A percentile compares a stretch with the other conserved stretches of the same genome.
Evolutionary conservation across 2,329 filamentous ascomycete species (phyloP).

Genomic region (Ophiobolus disseminans): DNA sequence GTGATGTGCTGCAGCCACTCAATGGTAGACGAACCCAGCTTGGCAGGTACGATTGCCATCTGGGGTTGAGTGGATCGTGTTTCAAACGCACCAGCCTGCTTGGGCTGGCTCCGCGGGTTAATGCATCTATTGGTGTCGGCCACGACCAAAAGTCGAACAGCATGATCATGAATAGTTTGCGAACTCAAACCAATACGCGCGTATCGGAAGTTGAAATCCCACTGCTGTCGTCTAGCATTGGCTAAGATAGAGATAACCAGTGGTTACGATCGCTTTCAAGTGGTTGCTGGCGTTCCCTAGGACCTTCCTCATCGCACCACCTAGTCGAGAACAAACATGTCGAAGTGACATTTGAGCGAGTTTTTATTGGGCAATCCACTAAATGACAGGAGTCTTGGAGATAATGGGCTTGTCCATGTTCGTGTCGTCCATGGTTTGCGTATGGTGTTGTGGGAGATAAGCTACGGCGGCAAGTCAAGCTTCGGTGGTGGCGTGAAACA

Average conservation of each 20-base stretch:
- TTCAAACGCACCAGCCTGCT: slow-evolving; percentile 35
- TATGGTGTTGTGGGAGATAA: slow-evolving; percentile 21
- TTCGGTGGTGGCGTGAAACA: slow-evolving; percentile 19
- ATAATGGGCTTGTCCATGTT: neutral
- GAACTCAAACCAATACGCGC: no score
- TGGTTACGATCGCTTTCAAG: slow-evolving; percentile 4
- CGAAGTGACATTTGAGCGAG: neutral
- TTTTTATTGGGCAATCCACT: slow-evolving; percentile 2
- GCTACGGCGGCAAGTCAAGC: slow-evolving; percentile 31
- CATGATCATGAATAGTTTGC: neutral
- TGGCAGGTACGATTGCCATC: slow-evolving; percentile 35
- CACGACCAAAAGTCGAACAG: neutral
- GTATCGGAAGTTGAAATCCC: no score
- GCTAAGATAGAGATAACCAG: slow-evolving; percentile 8
- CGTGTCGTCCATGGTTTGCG: neutral
- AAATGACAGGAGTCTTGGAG: slow-evolving; percentile 12
- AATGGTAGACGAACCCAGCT: slow-evolving; percentile 31
- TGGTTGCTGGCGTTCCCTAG: neutral
- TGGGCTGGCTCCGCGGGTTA: slow-evolving; percentile 27
- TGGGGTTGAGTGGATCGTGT: slow-evolving; percentile 21
- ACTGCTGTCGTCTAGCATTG: slow-evolving; percentile 13
- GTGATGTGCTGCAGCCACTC: slow-evolving; percentile 29
- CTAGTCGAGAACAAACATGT: neutral
- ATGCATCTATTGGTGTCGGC: slow-evolving; percentile 3
- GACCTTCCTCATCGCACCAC: slow-evolving; percentile 1